phyloP scores from a whole-genome alignment of 495 filamentous ascomycete genomes.

The Xylaria palmicola region DNA sequence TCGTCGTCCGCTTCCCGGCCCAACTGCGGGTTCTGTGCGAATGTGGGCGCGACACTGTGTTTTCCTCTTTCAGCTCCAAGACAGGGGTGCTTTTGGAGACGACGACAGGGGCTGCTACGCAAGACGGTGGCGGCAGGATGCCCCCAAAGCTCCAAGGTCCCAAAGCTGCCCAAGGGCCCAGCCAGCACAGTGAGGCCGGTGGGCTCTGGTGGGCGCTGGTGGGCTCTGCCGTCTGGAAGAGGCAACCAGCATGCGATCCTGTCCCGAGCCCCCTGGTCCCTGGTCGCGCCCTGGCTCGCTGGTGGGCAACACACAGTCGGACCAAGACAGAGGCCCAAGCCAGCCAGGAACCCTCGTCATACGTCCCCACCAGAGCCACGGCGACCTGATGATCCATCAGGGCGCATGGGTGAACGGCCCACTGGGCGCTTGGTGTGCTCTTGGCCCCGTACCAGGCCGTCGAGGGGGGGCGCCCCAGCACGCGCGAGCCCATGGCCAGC shows the following conservation, averaged over 20 bases:
- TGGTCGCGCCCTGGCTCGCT: conserved; percentile 10
- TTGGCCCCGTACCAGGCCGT: conserved; percentile 15
- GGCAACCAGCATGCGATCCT: conserved; percentile 17
- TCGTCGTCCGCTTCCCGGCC: conserved; percentile 8
- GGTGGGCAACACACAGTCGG: conserved; percentile 20
- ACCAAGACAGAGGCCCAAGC: conserved; percentile 14
- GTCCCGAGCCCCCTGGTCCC: conserved; percentile 11
- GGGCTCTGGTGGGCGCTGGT: neutral
- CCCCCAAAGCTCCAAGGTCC: neutral
- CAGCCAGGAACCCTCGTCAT: conserved; percentile 19
- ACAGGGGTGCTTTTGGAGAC: conserved; percentile 17
- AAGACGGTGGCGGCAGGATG: conserved; percentile 9
- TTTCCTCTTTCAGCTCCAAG: conserved; percentile 16
- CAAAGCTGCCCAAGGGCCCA: neutral
- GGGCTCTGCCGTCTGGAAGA: conserved; percentile 10
- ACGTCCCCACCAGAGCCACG: conserved; percentile 7
- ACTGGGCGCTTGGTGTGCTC: conserved; percentile 16
- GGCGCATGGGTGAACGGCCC: conserved; percentile 16
- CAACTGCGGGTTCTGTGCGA: conserved; percentile 14
- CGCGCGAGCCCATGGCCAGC: too few species aligned
- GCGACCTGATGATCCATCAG: conserved; percentile 18
- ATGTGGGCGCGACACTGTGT: conserved; percentile 16
- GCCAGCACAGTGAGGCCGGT: conserved; percentile 7
- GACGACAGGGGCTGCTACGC: conserved; percentile 4
- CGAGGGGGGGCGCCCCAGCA: conserved; percentile 4